A percentile compares a stretch with the other conserved stretches of the same genome.
Evolutionary conservation across 331 rosid species (phyloP).

Genomic region (Pyracantha coccinea): DNA sequence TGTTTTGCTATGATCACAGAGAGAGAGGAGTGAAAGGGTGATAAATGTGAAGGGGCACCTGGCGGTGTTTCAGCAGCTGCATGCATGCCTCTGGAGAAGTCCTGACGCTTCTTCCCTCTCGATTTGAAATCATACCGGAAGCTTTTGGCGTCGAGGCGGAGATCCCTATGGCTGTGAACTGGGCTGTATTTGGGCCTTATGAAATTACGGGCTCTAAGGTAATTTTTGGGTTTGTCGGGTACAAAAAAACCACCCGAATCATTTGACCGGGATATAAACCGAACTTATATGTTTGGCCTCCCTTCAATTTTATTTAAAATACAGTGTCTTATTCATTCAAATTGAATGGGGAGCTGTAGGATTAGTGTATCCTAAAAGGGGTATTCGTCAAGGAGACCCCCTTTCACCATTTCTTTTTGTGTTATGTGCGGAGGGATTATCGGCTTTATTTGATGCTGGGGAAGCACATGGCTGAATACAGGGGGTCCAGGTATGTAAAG

Average conservation of each 20-base stretch:
- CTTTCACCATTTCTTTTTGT: too few relatives aligned
- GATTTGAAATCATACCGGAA: constrained; percentile 8
- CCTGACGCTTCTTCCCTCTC: constrained; percentile 3
- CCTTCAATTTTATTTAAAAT: too few relatives aligned
- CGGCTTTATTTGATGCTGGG: too few relatives aligned
- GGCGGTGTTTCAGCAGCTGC: neutral
- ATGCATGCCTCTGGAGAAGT: neutral
- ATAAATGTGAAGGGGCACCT: neutral
- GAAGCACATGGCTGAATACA: too few relatives aligned
- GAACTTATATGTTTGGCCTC: too few relatives aligned
- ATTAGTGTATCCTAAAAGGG: too few relatives aligned
- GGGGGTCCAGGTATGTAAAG: too few relatives aligned
- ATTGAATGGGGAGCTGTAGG: too few relatives aligned
- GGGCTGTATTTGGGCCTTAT: neutral
- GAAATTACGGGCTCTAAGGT: too few relatives aligned
- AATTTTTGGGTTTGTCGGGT: neutral
- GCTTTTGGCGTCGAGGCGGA: neutral
- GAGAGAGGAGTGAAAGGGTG: neutral
- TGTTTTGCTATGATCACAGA: neutral
- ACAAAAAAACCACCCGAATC: neutral
- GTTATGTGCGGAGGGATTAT: too few relatives aligned
- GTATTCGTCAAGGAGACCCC: too few relatives aligned
- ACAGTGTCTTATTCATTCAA: too few relatives aligned
- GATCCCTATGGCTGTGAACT: neutral
- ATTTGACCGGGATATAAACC: neutral